These are phyloP conservation scores for Halophytophthora polymorphica DNA, from an alignment of 352 stramenopile species.

Conservation along the genomic window DNA sequence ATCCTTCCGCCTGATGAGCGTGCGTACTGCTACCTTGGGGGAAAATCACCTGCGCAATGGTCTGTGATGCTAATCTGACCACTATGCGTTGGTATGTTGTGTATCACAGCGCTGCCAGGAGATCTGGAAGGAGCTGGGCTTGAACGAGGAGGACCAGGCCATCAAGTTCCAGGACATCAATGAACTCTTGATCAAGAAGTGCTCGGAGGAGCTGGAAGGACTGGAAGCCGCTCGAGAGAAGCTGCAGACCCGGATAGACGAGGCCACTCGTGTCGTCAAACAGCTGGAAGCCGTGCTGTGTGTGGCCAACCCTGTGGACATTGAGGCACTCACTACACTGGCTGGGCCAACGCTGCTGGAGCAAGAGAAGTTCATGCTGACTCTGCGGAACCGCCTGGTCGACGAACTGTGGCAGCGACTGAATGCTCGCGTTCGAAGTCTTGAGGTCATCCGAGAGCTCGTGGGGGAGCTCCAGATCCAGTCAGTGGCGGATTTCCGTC, in stretches of 20 bases:
- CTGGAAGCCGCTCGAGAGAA: conserved; percentile 47
- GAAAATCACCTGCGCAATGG: no score
- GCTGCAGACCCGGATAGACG: conserved; percentile 42
- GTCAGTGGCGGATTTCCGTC: conserved; percentile 34
- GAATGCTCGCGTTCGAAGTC: conserved; percentile 27
- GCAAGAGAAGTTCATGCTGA: conserved; percentile 48
- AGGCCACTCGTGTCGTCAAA: conserved; percentile 34
- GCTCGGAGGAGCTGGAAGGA: conserved; percentile 55
- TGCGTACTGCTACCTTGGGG: conserved; percentile 26
- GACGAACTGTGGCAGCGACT: conserved; percentile 46
- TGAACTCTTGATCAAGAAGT: conserved; percentile 48
- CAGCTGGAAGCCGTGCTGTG: conserved; percentile 43
- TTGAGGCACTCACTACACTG: conserved; percentile 28
- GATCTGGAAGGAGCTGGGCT: conserved; percentile 59
- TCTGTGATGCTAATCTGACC: neutral
- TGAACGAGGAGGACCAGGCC: conserved; percentile 46
- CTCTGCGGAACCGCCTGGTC: conserved; percentile 23
- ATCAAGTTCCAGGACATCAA: conserved; percentile 69
- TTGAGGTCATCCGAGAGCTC: conserved; percentile 37
- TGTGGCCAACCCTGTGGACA: conserved; percentile 32
- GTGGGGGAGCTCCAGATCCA: conserved; percentile 35
- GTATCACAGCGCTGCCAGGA: conserved; percentile 55
- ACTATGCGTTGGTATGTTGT: neutral
- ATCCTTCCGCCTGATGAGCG: conserved; percentile 53
- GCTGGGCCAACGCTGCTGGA: conserved; percentile 47